Base-by-base conservation (phyloP, 2,329 filamentous ascomycete species). In the Orbilia blumenaviensis region DNA sequence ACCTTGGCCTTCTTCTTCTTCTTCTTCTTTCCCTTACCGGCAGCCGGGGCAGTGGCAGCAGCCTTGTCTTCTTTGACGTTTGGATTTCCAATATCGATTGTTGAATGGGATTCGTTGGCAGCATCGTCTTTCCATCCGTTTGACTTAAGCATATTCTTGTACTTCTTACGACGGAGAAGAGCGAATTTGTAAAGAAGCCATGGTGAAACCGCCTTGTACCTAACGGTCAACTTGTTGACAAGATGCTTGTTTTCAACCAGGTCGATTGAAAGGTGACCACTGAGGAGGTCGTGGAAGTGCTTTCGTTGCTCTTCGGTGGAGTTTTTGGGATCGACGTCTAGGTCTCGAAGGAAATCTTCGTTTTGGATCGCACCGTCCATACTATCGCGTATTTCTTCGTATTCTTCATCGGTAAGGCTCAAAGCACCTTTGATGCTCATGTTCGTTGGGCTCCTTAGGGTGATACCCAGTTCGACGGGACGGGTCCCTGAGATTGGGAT, bases 121-220 rank as follows among this genome's bases (percentile, higher is more conserved):
- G n/a, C 3, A 4, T 56, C 50, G 5, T 62, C 34, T 16, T 44
- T 34, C 2, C 12, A 14, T 38, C 56, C 36, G 7, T 6, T 23
- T 5, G 8, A 10, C 16, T 63, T 74, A 12, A 23, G 10, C 3
- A 4, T 18, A 10, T 21, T 62, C 21, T 52, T 67, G 18, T 56
- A 48, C 18, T 60, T 36, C 23, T 75, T 75, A n/a, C 71, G 71
- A 16, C 71, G 54, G 9, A 75, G 63, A 6, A 75, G 46, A 6
- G 34, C 56, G 9, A 75, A 21, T 25, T 68, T 75, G 29, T 75
- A 75, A 1, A 75, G 12, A 2, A 75, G 38, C 71, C 71, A 75
- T n/a, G 71, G 71, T 0, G 71, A 44, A 14, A 60, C 36, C 7
- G 38, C 48, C 23, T 58, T 48, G 18, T 75, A 29, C 1, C 16